Evolutionary conservation across 331 rosid species (phyloP).

Genomic region (Prunus yedoensis): DNA sequence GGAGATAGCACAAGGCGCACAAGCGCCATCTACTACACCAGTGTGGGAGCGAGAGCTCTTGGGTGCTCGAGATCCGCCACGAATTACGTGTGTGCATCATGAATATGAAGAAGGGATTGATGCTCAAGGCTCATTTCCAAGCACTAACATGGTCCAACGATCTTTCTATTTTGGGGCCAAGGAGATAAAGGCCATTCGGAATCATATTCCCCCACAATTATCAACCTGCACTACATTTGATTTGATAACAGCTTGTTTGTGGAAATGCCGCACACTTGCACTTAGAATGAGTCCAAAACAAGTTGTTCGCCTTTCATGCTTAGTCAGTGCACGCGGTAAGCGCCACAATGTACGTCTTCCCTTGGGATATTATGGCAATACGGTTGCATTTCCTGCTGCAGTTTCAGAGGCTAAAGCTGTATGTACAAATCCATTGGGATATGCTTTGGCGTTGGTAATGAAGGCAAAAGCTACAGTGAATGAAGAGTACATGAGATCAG

Average conservation of each 20-base stretch:
- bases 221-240: constrained; percentile 27
- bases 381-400: constrained; percentile 27
- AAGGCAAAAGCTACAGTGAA: constrained; percentile 25
- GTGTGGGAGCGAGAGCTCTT: constrained; percentile 42
- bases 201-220: constrained; percentile 11
- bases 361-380: constrained; percentile 31
- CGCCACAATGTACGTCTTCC: not conserved
- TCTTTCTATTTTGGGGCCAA: constrained; percentile 36
- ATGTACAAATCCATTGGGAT: constrained; percentile 17
- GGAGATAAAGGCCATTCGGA: constrained; percentile 18
- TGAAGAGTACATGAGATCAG: constrained; percentile 34
- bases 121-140: not conserved
- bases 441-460: constrained; percentile 33
- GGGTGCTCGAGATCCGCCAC: constrained; percentile 28
- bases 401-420: constrained; percentile 14
- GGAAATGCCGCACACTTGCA: constrained; percentile 42
- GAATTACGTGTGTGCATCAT: constrained; percentile 19
- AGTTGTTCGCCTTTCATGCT: constrained; percentile 13
- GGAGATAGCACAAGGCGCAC: constrained; percentile 14
- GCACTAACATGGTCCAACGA: constrained; percentile 5
- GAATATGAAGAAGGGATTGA: constrained; percentile 11
- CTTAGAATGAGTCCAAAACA: constrained; percentile 26
- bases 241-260: constrained; percentile 33
- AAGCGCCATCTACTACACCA: constrained; percentile 18
- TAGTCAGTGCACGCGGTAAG: constrained; percentile 17